Conservation (phyloP, 106 monocot genomes). For the Vanilla planifolia region DNA sequence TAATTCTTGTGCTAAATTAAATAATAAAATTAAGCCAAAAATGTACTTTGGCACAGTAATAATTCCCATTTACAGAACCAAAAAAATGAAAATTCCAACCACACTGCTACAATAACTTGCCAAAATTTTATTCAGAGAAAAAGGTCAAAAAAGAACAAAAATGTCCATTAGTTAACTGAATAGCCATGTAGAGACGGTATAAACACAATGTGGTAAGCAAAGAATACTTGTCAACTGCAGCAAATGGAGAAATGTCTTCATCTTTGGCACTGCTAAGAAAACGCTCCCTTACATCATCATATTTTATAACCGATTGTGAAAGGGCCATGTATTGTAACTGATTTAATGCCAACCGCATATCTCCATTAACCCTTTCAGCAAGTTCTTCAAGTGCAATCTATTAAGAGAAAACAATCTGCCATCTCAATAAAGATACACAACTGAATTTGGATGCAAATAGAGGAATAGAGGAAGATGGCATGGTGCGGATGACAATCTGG, state of each 20-base stretch:
- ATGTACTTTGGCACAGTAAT: too few species aligned
- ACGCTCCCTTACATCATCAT: constrained; percentile 84
- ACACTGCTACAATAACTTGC: too few species aligned
- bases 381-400: constrained; percentile 94
- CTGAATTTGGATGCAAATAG: neutral
- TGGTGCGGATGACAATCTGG: too few species aligned
- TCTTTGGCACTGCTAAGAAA: constrained; percentile 84
- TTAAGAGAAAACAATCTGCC: constrained; percentile 6
- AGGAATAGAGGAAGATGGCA: neutral
- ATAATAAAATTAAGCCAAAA: too few species aligned
- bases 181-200: neutral
- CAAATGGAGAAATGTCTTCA: constrained; percentile 98
- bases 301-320: constrained; percentile 67
- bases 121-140: too few species aligned
- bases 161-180: too few species aligned
- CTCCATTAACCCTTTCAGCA: constrained; percentile 88
- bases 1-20: too few species aligned
- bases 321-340: constrained; percentile 98
- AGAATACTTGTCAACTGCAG: constrained; percentile 95
- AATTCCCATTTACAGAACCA: too few species aligned
- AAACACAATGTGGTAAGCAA: constrained; percentile 9
- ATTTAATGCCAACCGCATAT: constrained; percentile 96
- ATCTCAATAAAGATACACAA: neutral
- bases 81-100: too few species aligned
- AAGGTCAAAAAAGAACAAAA: too few species aligned